Base-by-base conservation (phyloP, 257 asterid species). In the Capsicum pubescens region DNA sequence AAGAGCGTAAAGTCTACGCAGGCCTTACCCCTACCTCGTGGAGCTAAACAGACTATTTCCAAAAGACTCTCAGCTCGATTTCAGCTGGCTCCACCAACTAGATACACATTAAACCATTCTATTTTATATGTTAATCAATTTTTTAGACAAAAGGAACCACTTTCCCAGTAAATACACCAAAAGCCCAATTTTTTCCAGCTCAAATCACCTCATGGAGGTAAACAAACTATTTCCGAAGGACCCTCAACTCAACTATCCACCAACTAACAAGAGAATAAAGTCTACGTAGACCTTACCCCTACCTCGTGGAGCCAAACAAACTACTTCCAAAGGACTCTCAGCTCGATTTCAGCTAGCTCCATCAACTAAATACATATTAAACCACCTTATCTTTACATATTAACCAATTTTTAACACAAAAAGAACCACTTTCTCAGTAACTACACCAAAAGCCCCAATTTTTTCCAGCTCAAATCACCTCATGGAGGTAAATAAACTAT, bases 171-270 rank as follows among this genome's bases (percentile, higher is more conserved):
- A 50, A 46, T 19, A 1, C 21, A 74, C 11, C 59, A 74, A 54
- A 74, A 77, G 82, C 48, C 82, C 63, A 77, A 77, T 54, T 77
- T 77, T 26, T 77, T 8, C 7, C 21, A 54, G 82, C 82, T 54
- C 21, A 15, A 70, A 68, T 36, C 76, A 68, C 13, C 32, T 26
- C 32, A 26, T 26, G 2, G 32, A 26, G 32, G 32, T 26, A 26
- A 26, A 26, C 32, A 26, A 2, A 26, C 32, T 26, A 1, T 26
- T 26, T 26, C 32, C 32, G 32, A 26, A 26, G 32, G 32, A 26
- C 32, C 32, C 32, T 26, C 32, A 26, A 26, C 32, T 26, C 32
- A 26, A 26, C 32, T 26, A 26, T 26, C 32, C 32, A 26, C 32
- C 32, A 26, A 26, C 32, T 26, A 26, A 26, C 32, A 26, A 26